These are phyloP conservation scores for Trapa bicornis DNA, from an alignment of 345 rosid species.

Conservation along the genomic window DNA sequence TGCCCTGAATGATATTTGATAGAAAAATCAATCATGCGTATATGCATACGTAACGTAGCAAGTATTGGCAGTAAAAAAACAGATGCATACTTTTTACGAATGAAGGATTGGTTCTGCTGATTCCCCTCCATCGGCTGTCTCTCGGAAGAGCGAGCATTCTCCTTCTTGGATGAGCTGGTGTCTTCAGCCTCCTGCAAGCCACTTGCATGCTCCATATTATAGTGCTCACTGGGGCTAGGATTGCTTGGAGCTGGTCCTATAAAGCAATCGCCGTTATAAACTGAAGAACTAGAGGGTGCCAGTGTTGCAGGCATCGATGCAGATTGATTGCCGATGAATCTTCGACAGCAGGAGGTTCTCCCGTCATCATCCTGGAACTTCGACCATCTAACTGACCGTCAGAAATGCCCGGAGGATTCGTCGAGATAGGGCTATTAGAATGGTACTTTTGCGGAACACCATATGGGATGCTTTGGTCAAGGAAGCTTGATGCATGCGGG, in stretches of 20 bases:
- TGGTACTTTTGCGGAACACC: neutral
- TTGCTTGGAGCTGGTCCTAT: neutral
- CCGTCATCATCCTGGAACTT: too few species aligned
- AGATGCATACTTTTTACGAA: neutral
- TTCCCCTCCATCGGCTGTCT: neutral
- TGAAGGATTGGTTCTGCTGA: neutral
- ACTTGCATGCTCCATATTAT: neutral
- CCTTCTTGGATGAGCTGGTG: constrained; percentile 7
- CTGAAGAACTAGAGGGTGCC: neutral
- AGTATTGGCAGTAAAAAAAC: neutral
- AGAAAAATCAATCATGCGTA: neutral
- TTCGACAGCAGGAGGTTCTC: too few species aligned
- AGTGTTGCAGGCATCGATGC: neutral
- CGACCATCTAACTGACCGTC: neutral
- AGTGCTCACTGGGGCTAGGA: neutral
- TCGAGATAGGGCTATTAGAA: neutral
- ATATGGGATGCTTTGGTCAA: neutral
- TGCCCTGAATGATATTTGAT: neutral
- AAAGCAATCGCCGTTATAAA: neutral
- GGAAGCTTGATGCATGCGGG: neutral
- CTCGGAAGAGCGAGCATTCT: neutral
- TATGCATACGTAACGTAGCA: neutral
- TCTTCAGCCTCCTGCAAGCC: constrained; percentile 34
- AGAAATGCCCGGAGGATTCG: neutral
- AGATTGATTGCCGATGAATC: neutral